These are phyloP conservation scores for Euphrasia arctica DNA, from an alignment of 305 asterid genomes.

Conservation along the genomic window DNA sequence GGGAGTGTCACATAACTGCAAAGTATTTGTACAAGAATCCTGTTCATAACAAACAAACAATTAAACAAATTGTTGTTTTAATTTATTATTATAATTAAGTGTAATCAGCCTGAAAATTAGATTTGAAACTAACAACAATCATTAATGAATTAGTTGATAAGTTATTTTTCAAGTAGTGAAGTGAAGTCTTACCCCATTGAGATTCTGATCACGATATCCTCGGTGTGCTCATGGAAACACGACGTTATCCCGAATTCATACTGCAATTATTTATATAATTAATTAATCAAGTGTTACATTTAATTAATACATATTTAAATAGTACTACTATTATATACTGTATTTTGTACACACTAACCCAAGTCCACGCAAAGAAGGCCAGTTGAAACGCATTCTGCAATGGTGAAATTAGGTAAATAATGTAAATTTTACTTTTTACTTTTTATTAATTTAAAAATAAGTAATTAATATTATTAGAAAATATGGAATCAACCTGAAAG, in stretches of 20 bases:
- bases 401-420: not conserved
- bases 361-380: slow-evolving; percentile 82
- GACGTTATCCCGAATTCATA: slow-evolving; percentile 63
- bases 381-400: slow-evolving; percentile 76
- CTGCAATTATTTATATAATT: slow-evolving; percentile 24
- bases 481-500: slow-evolving; percentile 54
- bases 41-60: slow-evolving; percentile 20
- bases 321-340: too few relatives aligned
- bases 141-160: not conserved
- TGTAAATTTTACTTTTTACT: not conserved
- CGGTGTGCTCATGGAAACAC: slow-evolving; percentile 68
- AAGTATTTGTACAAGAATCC: slow-evolving; percentile 61
- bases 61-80: not conserved
- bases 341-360: slow-evolving; percentile 37
- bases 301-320: not conserved
- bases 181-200: slow-evolving; percentile 50
- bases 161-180: not conserved
- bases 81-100: too few relatives aligned
- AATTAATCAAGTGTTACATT: not conserved
- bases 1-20: slow-evolving; percentile 90
- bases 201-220: slow-evolving; percentile 67
- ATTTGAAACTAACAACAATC: not conserved
- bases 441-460: not conserved
- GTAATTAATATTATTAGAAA: not conserved
- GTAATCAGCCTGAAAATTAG: not conserved